Evolutionary conservation across 208 protist genomes (phyloP), one percentile per base, ranked within the genome.

Genomic region (Borovskyia barvae): DNA sequence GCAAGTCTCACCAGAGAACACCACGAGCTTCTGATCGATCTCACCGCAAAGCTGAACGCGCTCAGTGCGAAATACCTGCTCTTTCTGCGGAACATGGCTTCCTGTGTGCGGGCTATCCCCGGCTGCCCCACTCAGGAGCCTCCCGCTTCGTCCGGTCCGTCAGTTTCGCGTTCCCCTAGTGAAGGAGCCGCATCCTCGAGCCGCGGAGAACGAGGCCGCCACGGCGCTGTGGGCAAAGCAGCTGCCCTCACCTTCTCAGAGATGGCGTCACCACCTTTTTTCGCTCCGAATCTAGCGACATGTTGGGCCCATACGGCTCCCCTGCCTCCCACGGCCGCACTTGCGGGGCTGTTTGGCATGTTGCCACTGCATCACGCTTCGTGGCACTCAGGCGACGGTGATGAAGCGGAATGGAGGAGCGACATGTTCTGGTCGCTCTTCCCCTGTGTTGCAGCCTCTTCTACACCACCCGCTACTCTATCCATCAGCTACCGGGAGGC

Each of bases 281-380:
- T 25, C 15, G 52, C 53, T 17, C 64, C 59, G 22, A 66, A 82
- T 29, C 33, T 78, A 4, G 76, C 72, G 36, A 51, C 61, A 11
- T 64, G 63, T 25, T 75, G 71, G 66, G 8, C 26, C 37, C 26
- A 51, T 19, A 78, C 76, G 1, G 61, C 80, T 17, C 84, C 80
- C 22, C 7, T 84, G 12, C 70, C 77, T 22, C 80, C 84, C 24
- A 83, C 80, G 11, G 77, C 77, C 20, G 80, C 77, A 22, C 17
- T 87, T 5, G 67, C 84, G n/a, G 72, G 77, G 32, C 55, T 78
- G 40, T 80, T 80, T 46, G 60, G 78, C 5, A 36, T 80, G 17
- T 56, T 74, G 2, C 67, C 66, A 2, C 40, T 89, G 15, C 57
- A 74, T 25, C 36, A 36, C 1, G 48, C 45, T 6, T 60, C 47